A percentile compares a stretch with the other conserved stretches of the same genome.
phyloP scores from a whole-genome alignment of 2,329 filamentous ascomycete species.

The Bipolaris zeicola region DNA sequence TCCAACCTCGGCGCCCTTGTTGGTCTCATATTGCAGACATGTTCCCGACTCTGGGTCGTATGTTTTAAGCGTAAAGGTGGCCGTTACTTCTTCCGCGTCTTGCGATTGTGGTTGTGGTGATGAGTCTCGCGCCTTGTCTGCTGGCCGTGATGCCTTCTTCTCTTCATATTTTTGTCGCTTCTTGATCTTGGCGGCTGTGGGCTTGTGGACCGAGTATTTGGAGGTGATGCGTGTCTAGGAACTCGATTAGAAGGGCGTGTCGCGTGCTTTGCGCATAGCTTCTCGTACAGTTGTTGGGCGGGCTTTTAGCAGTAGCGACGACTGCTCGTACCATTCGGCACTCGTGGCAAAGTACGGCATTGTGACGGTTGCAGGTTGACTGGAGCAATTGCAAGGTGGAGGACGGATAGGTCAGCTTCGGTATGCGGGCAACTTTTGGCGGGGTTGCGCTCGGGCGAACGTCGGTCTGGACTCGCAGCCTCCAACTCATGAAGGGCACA shows the following conservation, averaged over 20 bases:
- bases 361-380: slow-evolving; percentile 17
- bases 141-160: slow-evolving; percentile 37
- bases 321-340: slow-evolving; percentile 91
- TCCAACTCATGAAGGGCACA: not conserved
- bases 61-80: slow-evolving; percentile 82
- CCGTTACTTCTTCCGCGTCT: slow-evolving; percentile 48
- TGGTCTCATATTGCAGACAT: slow-evolving; percentile 87
- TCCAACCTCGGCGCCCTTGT: slow-evolving; percentile 87
- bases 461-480: slow-evolving; percentile 11
- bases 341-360: slow-evolving; percentile 85
- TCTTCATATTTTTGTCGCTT: slow-evolving; percentile 43
- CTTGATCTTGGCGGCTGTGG: slow-evolving; percentile 38
- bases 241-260: slow-evolving; percentile 14
- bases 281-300: slow-evolving; percentile 76
- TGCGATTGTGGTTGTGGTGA: slow-evolving; percentile 37
- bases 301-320: slow-evolving; percentile 81
- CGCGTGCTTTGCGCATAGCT: slow-evolving; percentile 10
- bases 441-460: slow-evolving; percentile 28
- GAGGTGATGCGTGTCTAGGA: slow-evolving; percentile 85
- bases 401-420: slow-evolving; percentile 7
- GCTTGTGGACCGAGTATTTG: slow-evolving; percentile 76
- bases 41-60: slow-evolving; percentile 83
- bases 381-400: slow-evolving; percentile 18
- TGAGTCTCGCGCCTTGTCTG: slow-evolving; percentile 28
- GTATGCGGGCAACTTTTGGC: slow-evolving; percentile 36